phyloP scores from a whole-genome alignment of 345 rosid species.

The Salix suchowensis region DNA sequence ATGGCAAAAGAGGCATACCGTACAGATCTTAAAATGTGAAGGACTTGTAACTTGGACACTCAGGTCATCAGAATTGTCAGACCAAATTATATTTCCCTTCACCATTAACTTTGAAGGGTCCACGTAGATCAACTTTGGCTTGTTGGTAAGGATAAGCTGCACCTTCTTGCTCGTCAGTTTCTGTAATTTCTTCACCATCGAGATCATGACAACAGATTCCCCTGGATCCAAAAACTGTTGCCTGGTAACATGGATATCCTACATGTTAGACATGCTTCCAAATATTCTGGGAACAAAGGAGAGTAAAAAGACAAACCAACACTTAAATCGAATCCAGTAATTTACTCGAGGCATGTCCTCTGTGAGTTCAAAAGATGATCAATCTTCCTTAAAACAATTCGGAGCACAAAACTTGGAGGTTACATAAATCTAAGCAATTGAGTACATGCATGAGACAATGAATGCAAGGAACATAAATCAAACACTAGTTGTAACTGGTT shows the following conservation, averaged over 20 bases:
- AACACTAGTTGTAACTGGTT: not conserved
- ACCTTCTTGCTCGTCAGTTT: slow-evolving; percentile 92
- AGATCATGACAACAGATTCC: slow-evolving; percentile 91
- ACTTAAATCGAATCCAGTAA: not conserved
- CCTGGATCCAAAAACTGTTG: slow-evolving; percentile 95
- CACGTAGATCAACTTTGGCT: slow-evolving; percentile 81
- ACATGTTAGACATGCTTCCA: not conserved
- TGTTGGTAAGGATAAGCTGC: slow-evolving; percentile 92
- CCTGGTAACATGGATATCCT: slow-evolving; percentile 40
- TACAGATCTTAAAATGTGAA: slow-evolving; percentile 82
- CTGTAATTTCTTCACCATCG: slow-evolving; percentile 87
- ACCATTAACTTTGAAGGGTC: slow-evolving; percentile 78
- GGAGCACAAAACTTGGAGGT: not conserved
- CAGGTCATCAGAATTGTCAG: slow-evolving; percentile 83
- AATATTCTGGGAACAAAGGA: not conserved
- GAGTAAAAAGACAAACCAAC: not conserved
- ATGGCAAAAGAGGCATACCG: slow-evolving; percentile 40
- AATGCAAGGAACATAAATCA: not conserved
- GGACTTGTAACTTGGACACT: slow-evolving; percentile 74
- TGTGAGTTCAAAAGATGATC: not conserved
- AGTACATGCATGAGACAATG: not conserved
- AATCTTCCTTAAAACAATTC: not conserved
- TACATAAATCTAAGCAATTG: not conserved
- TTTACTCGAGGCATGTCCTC: not conserved
- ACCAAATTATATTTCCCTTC: slow-evolving; percentile 85